Conservation (phyloP, 345 rosid species). For the Abelmoschus esculentus region DNA sequence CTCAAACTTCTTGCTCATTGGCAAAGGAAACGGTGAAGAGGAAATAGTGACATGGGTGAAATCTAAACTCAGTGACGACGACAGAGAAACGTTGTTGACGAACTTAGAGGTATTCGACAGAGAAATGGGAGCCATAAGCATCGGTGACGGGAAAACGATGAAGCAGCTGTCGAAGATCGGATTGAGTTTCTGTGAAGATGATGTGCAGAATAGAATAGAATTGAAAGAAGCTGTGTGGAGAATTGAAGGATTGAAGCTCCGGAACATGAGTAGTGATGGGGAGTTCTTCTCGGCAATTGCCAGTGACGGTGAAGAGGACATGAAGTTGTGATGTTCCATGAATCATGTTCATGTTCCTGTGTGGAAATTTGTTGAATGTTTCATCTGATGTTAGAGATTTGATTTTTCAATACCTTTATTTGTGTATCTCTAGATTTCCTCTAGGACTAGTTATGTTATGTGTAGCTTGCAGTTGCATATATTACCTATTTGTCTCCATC, state of each 20-base stretch:
- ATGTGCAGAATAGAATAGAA: constrained; percentile 68
- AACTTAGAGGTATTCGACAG: constrained; percentile 38
- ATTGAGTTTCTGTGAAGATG: constrained; percentile 50
- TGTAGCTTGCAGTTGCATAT: too few relatives aligned
- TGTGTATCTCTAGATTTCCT: too few relatives aligned
- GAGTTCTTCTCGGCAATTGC: constrained; percentile 47
- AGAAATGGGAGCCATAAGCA: constrained; percentile 35
- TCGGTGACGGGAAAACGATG: constrained; percentile 35
- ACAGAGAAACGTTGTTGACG: constrained; percentile 13
- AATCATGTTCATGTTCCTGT: not conserved
- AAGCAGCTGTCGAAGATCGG: constrained; percentile 54
- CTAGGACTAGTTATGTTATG: too few relatives aligned
- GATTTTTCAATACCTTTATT: too few relatives aligned
- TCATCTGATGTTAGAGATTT: too few relatives aligned
- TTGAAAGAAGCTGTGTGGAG: constrained; percentile 54
- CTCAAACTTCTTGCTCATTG: constrained; percentile 34
- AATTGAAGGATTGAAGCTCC: constrained; percentile 50
- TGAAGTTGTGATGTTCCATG: not conserved
- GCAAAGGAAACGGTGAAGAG: constrained; percentile 25
- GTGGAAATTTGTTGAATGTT: not conserved
- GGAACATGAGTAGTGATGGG: constrained; percentile 31
- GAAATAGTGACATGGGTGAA: constrained; percentile 53
- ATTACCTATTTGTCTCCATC: too few relatives aligned
- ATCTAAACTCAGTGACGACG: constrained; percentile 13
- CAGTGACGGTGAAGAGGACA: constrained; percentile 35